Evolutionary conservation across 2,329 filamentous ascomycete genomes (phyloP).

Genomic region (Calycina marina): DNA sequence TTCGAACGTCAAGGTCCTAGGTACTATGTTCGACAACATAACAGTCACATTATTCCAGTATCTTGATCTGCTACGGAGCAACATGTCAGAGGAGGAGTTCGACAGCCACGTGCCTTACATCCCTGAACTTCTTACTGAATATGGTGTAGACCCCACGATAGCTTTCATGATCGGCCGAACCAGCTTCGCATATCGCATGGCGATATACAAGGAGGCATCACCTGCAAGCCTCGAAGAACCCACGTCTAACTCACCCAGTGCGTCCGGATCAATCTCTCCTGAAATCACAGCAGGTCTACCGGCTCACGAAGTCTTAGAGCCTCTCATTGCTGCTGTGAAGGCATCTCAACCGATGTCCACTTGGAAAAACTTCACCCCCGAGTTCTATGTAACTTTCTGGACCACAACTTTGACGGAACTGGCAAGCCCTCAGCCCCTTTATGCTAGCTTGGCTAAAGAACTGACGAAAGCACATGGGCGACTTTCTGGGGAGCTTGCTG

Average conservation of each 20-base stretch:
- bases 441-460: conserved; percentile 59
- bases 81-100: conserved; percentile 62
- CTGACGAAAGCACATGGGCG: conserved; percentile 52
- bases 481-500: conserved; percentile 55
- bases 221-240: conserved; percentile 5
- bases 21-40: conserved; percentile 79
- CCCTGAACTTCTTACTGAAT: conserved; percentile 58
- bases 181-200: conserved; percentile 54
- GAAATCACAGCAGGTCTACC: conserved; percentile 14
- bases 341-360: conserved; percentile 44
- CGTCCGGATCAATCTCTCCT: conserved; percentile 2
- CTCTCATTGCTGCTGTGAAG: conserved; percentile 56
- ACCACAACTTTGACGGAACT: conserved; percentile 73
- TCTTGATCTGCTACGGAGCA: conserved; percentile 73
- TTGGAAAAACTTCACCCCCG: conserved; percentile 57
- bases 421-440: conserved; percentile 60
- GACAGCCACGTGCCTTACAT: conserved; percentile 65
- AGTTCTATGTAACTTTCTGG: conserved; percentile 90
- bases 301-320: conserved; percentile 53
- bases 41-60: conserved; percentile 78
- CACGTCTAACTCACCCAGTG: conserved; percentile 5
- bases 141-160: conserved; percentile 63
- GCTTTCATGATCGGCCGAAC: conserved; percentile 74
- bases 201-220: conserved; percentile 9
- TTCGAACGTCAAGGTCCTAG: conserved; percentile 77